Evolutionary conservation across 2,329 filamentous ascomycete genomes (phyloP).

Genomic region (Thermothelomyces thermophilus): DNA sequence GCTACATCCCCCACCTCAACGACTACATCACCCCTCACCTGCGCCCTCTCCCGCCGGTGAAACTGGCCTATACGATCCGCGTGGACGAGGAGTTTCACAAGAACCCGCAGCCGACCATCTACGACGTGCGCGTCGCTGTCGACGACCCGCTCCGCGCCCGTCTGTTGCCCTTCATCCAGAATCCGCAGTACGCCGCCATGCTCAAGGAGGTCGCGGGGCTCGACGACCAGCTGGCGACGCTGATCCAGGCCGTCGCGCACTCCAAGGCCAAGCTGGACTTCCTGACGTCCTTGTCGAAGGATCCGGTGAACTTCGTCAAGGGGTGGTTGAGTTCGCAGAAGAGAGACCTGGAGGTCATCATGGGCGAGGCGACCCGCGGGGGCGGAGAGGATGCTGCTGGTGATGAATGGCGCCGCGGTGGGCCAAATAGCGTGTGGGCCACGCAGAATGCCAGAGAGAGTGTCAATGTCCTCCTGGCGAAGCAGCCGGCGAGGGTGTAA

Average conservation of each 20-base stretch:
- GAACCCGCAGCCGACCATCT: slow-evolving; percentile 70
- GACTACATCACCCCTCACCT: slow-evolving; percentile 76
- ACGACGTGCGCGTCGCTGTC: slow-evolving; percentile 79
- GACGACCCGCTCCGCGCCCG: slow-evolving; percentile 72
- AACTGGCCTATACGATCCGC: slow-evolving; percentile 85
- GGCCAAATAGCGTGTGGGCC: slow-evolving; percentile 48
- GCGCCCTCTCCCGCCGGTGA: slow-evolving; percentile 70
- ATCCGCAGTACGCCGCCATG: slow-evolving; percentile 62
- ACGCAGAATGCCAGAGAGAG: slow-evolving; percentile 56
- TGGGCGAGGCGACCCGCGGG: slow-evolving; percentile 70
- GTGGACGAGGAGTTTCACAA: slow-evolving; percentile 80
- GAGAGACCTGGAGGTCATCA: slow-evolving; percentile 78
- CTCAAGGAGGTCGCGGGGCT: slow-evolving; percentile 69
- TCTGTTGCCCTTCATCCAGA: slow-evolving; percentile 59
- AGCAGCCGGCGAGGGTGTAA: slow-evolving; percentile 33
- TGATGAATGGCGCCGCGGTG: slow-evolving; percentile 64
- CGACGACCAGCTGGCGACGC: slow-evolving; percentile 78
- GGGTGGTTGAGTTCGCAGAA: slow-evolving; percentile 90
- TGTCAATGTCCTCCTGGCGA: slow-evolving; percentile 54
- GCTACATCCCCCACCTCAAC: slow-evolving; percentile 79
- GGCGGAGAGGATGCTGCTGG: slow-evolving; percentile 48
- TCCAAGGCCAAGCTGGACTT: slow-evolving; percentile 90
- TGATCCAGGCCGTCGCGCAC: slow-evolving; percentile 75
- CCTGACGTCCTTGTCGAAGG: slow-evolving; percentile 67
- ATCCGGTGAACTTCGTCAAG: slow-evolving; percentile 76